These are phyloP conservation scores for Neurospora sp. DNA, from an alignment of 2,329 filamentous ascomycete species.

Conservation along the genomic window DNA sequence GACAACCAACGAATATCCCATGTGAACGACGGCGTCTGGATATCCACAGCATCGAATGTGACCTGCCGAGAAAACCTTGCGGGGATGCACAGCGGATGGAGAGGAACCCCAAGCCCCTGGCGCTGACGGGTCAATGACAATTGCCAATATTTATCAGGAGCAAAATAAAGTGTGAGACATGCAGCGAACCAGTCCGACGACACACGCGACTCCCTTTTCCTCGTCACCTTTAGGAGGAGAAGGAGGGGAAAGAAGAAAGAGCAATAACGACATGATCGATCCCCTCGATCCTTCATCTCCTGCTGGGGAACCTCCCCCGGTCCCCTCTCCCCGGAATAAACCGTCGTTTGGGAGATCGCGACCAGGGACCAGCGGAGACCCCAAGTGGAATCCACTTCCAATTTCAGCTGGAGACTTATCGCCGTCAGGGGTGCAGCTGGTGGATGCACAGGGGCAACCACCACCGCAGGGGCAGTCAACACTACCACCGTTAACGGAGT, in stretches of 20 bases:
- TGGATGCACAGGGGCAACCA: background rate
- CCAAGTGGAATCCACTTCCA: background rate
- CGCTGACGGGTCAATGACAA: background rate
- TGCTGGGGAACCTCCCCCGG: conserved; percentile 1
- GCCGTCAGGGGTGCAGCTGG: background rate
- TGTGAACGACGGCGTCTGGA: background rate
- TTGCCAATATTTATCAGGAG: background rate
- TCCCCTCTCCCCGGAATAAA: background rate
- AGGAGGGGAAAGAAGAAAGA: background rate
- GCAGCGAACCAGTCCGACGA: conserved; percentile 18
- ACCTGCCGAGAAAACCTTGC: background rate
- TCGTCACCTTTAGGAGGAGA: conserved; percentile 15
- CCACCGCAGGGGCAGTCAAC: background rate
- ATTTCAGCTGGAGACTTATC: background rate
- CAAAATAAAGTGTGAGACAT: conserved; percentile 12
- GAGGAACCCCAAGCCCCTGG: background rate
- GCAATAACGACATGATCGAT: conserved; percentile 7
- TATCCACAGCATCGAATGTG: background rate
- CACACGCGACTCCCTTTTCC: conserved; percentile 20
- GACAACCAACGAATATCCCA: background rate
- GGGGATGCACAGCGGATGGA: background rate
- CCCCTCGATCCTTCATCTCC: conserved; percentile 5
- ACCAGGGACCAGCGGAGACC: background rate
- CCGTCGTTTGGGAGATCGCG: conserved; percentile 14
- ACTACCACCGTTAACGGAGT: background rate